phyloP scores from a whole-genome alignment of 2,329 filamentous ascomycete genomes.

The Fusarium agapanthi region DNA sequence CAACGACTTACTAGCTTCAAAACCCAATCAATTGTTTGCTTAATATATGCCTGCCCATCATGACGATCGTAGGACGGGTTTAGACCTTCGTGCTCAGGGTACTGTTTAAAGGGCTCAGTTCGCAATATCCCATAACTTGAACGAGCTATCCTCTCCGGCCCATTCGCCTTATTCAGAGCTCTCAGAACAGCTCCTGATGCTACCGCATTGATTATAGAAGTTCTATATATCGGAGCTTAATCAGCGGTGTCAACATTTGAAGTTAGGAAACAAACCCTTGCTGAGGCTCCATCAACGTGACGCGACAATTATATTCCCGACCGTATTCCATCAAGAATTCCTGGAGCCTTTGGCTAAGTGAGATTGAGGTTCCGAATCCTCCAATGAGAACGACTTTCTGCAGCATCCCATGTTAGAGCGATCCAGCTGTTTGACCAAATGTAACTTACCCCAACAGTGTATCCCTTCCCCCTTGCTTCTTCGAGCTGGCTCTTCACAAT shows the following conservation, averaged over 20 bases:
- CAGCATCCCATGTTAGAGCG: accelerated
- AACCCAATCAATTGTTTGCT: neutral
- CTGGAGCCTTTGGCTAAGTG: accelerated
- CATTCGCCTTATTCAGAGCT: neutral
- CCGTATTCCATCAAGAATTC: accelerated
- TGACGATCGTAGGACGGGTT: neutral
- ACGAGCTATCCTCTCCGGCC: neutral
- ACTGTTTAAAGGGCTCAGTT: neutral
- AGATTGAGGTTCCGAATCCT: neutral
- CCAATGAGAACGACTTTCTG: conserved; percentile 9
- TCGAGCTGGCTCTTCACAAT: neutral
- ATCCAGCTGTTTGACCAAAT: accelerated
- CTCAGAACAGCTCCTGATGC: neutral
- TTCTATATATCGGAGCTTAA: neutral
- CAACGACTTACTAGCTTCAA: neutral
- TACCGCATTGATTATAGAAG: neutral
- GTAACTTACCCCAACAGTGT: neutral
- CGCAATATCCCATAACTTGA: neutral
- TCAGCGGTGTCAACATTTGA: accelerated
- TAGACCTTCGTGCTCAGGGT: neutral
- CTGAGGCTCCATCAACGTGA: neutral
- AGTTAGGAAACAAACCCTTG: neutral
- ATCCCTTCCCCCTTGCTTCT: accelerated
- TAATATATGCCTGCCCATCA: neutral
- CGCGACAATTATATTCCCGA: accelerated